Conservation (phyloP, 768 basidiomycete genomes). For the Panellus pusillus region DNA sequence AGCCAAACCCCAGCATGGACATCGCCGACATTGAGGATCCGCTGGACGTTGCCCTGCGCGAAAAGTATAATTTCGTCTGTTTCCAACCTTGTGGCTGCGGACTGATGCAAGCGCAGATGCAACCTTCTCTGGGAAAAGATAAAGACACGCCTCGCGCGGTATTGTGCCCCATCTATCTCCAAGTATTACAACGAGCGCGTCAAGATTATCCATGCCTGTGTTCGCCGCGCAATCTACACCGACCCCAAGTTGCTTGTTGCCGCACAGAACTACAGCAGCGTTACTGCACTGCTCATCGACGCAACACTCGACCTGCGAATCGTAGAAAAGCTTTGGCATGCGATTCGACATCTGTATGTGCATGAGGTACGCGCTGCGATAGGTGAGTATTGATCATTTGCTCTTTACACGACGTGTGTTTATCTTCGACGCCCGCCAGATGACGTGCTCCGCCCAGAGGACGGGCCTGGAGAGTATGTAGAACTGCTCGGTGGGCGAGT, state of each 20-base stretch:
- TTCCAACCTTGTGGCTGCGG: slow-evolving; percentile 1
- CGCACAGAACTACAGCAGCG: slow-evolving; percentile 33
- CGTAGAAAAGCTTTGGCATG: slow-evolving; percentile 35
- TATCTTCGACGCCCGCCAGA: slow-evolving; percentile 10
- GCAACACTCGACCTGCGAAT: slow-evolving; percentile 29
- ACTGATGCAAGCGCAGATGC: slow-evolving; percentile 27
- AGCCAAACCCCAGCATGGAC: slow-evolving; percentile 11
- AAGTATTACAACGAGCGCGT: slow-evolving; percentile 34
- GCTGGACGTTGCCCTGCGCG: slow-evolving; percentile 28
- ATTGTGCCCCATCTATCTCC: slow-evolving; percentile 31
- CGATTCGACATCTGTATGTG: slow-evolving; percentile 31
- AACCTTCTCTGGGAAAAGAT: slow-evolving; percentile 33
- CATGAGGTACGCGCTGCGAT: slow-evolving; percentile 30
- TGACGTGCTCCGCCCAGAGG: slow-evolving; percentile 31
- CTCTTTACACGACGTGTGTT: too few relatives aligned
- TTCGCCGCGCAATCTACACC: slow-evolving; percentile 37
- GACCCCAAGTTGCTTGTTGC: slow-evolving; percentile 38
- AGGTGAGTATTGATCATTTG: background rate
- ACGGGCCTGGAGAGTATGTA: slow-evolving; percentile 27
- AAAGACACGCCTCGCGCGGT: slow-evolving; percentile 33
- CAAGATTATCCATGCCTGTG: slow-evolving; percentile 34
- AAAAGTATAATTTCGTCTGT: slow-evolving; percentile 32
- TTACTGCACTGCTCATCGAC: slow-evolving; percentile 30
- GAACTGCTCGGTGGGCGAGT: slow-evolving; percentile 33
- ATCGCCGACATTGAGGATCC: slow-evolving; percentile 26